Percentiles rank a stretch among this genome's conserved stretches.
phyloP scores from a whole-genome alignment of 306 rosid species.

The Luffa acutangula region DNA sequence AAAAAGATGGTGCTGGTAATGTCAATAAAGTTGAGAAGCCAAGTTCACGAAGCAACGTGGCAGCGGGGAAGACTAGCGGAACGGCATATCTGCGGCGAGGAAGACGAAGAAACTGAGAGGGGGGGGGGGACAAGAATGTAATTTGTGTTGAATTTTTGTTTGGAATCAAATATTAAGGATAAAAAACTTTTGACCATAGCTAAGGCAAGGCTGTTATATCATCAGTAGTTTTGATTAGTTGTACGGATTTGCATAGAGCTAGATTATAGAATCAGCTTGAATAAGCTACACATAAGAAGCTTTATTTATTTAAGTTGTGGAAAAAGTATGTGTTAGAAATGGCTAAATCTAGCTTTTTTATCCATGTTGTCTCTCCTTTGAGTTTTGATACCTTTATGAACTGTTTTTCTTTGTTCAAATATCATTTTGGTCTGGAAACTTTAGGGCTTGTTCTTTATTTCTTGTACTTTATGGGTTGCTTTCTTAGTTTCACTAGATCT shows the following conservation, averaged over 20 bases:
- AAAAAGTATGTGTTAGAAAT: background rate
- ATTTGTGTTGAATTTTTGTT: background rate
- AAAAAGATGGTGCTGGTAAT: background rate
- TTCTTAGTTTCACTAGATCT: too few relatives aligned
- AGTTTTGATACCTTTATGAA: too few relatives aligned
- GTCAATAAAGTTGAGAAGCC: background rate
- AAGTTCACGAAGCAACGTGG: background rate
- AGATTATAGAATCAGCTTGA: slow-evolving; percentile 7
- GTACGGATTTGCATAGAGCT: slow-evolving; percentile 9
- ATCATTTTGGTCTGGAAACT: too few relatives aligned
- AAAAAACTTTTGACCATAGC: background rate
- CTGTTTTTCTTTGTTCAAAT: too few relatives aligned
- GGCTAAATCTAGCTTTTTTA: background rate
- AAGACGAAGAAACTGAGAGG: slow-evolving; percentile 4
- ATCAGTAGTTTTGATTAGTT: background rate
- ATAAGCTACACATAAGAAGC: background rate
- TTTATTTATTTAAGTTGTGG: slow-evolving; percentile 1
- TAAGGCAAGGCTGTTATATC: background rate
- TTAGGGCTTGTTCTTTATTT: too few relatives aligned
- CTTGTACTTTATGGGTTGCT: too few relatives aligned
- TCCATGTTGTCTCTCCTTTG: background rate
- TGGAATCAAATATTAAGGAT: background rate
- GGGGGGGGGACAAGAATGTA: background rate
- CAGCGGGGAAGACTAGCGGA: background rate
- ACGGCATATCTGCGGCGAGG: background rate